Percentiles rank a stretch among this genome's conserved stretches.
Conservation (phyloP, 1,284 basidiomycete genomes). For the Mycena citricolor region DNA sequence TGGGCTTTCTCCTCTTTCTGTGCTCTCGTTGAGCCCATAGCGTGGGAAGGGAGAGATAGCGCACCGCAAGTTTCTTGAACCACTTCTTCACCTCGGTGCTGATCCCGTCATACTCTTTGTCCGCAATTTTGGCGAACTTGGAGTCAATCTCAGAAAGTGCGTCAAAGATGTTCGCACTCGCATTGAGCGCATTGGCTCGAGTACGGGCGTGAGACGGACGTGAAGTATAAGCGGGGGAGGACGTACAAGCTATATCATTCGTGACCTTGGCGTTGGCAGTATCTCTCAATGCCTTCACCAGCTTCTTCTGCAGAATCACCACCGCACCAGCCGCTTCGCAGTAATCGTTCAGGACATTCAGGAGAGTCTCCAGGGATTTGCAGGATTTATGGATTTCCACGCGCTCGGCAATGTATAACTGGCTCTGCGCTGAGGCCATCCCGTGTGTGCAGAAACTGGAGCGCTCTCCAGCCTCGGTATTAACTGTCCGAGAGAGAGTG, state of each 20-base stretch:
- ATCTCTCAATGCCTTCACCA: conserved; percentile 67
- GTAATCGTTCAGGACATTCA: conserved; percentile 69
- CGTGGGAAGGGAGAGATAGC: conserved; percentile 32
- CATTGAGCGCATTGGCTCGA: conserved; percentile 63
- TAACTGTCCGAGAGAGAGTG: too few species aligned
- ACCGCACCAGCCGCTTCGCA: conserved; percentile 64
- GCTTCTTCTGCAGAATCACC: conserved; percentile 69
- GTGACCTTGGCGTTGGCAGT: conserved; percentile 60
- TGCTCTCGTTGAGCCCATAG: too few species aligned
- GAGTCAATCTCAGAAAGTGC: conserved; percentile 63
- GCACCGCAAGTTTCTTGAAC: conserved; percentile 77
- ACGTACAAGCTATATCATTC: conserved; percentile 59
- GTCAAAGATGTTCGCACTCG: conserved; percentile 67
- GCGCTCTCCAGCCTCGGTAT: too few species aligned
- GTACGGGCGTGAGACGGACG: conserved; percentile 1
- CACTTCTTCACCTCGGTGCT: conserved; percentile 75
- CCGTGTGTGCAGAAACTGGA: too few species aligned
- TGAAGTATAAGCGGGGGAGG: background rate
- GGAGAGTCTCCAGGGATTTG: conserved; percentile 67
- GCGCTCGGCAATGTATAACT: conserved; percentile 46
- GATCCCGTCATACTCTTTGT: conserved; percentile 68
- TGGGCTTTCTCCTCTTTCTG: conserved; percentile 80
- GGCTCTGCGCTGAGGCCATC: conserved; percentile 24
- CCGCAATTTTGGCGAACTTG: conserved; percentile 71
- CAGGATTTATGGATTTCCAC: conserved; percentile 76